Percentiles rank a stretch among this genome's conserved stretches.
These are phyloP conservation scores for Pilatotrama ljubarskyi DNA, from an alignment of 768 basidiomycete species.

Conservation along the genomic window DNA sequence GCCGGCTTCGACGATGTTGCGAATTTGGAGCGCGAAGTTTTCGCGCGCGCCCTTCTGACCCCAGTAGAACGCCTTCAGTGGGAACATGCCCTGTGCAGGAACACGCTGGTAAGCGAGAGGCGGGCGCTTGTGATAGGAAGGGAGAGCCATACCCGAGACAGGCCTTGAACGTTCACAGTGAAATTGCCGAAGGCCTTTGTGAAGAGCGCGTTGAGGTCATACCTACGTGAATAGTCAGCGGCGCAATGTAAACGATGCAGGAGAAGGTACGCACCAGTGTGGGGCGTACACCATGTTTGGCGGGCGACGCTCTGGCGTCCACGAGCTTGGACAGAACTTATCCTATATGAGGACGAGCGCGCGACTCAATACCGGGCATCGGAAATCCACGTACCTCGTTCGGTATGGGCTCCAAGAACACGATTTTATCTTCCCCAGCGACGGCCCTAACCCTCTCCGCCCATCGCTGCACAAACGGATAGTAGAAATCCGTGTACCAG, in stretches of 20 bases:
- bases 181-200: slow-evolving; percentile 81
- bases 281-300: slow-evolving; percentile 70
- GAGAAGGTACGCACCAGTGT: slow-evolving; percentile 54
- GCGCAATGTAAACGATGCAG: slow-evolving; percentile 30
- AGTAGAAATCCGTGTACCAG: slow-evolving; percentile 87
- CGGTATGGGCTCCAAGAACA: slow-evolving; percentile 86
- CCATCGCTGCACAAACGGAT: slow-evolving; percentile 74
- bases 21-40: slow-evolving; percentile 82
- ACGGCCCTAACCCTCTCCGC: slow-evolving; percentile 53
- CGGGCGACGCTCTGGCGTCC: slow-evolving; percentile 65
- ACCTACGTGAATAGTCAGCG: no score
- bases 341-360: neutral
- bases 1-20: slow-evolving; percentile 70
- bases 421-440: slow-evolving; percentile 52
- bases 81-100: slow-evolving; percentile 75
- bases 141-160: slow-evolving; percentile 67
- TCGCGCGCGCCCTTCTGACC: slow-evolving; percentile 78
- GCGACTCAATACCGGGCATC: neutral
- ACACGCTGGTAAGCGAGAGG: slow-evolving; percentile 10
- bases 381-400: slow-evolving; percentile 66
- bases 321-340: slow-evolving; percentile 79
- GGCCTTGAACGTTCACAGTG: slow-evolving; percentile 89
- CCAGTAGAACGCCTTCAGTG: slow-evolving; percentile 81
- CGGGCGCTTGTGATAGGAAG: neutral
- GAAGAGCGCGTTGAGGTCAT: slow-evolving; percentile 90